Evolutionary conservation across 192 early-diverging fungal species (phyloP).

Genomic region (Coemansia sp.): DNA sequence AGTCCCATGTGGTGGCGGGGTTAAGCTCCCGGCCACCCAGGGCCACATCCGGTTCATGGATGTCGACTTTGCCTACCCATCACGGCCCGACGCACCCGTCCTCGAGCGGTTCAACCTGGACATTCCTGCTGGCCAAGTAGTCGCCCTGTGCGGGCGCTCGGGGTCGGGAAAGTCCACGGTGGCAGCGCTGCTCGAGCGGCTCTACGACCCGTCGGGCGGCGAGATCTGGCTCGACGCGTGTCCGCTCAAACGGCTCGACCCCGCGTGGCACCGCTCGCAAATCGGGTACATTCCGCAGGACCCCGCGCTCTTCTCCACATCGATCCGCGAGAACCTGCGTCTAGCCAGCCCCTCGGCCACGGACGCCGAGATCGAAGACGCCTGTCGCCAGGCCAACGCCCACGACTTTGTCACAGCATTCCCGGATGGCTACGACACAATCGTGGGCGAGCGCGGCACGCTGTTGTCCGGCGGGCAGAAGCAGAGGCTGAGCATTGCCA

Average conservation of each 20-base stretch:
- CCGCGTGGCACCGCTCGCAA: conserved; percentile 62
- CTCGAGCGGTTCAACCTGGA: conserved; percentile 49
- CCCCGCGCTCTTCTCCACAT: conserved; percentile 77
- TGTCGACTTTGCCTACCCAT: conserved; percentile 57
- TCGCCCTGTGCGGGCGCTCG: conserved; percentile 52
- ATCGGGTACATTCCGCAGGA: conserved; percentile 80
- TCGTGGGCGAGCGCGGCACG: conserved; percentile 56
- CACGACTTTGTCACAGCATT: conserved; percentile 62
- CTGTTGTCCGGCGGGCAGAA: conserved; percentile 65
- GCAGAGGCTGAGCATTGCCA: conserved; percentile 63
- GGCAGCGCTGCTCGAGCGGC: conserved; percentile 71
- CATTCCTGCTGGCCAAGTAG: conserved; percentile 49
- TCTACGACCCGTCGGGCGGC: conserved; percentile 71
- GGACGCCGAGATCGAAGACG: conserved; percentile 64
- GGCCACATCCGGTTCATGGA: conserved; percentile 60
- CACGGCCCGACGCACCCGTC: conserved; percentile 40
- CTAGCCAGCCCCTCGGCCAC: conserved; percentile 65
- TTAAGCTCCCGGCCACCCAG: conserved; percentile 16
- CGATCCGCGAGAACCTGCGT: conserved; percentile 74
- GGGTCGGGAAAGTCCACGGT: conserved; percentile 77
- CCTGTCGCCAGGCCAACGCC: conserved; percentile 75
- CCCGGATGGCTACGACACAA: conserved; percentile 58
- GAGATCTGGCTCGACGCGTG: conserved; percentile 67
- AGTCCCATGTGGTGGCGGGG: conserved; percentile 50
- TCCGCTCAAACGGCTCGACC: conserved; percentile 61